phyloP scores from a whole-genome alignment of 2,329 filamentous ascomycete species.

The Phyllosticta ampelicida region DNA sequence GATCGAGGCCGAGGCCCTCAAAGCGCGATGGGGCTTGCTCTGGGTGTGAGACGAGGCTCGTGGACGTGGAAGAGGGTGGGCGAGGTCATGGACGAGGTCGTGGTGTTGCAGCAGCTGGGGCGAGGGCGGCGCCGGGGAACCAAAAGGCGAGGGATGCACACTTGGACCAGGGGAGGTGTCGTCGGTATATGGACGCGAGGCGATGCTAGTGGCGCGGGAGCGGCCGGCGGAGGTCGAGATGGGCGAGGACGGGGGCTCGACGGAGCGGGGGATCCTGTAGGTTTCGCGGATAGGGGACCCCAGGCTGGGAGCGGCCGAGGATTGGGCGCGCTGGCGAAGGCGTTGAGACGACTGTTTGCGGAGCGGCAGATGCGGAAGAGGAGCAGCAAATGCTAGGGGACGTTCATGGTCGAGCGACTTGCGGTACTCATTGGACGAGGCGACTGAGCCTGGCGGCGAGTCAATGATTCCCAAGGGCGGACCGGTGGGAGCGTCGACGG shows the following conservation, averaged over 20 bases:
- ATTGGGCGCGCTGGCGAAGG: constrained; percentile 13
- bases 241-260: constrained; percentile 15
- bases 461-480: constrained; percentile 1
- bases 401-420: constrained; percentile 4
- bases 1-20: constrained; percentile 28
- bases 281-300: constrained; percentile 5
- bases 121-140: constrained; percentile 3
- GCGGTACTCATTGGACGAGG: constrained; percentile 3
- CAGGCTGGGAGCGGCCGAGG: constrained; percentile 6
- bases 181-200: constrained; percentile 7
- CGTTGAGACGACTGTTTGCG: constrained; percentile 25
- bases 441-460: constrained; percentile 1
- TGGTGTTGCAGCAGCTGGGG: not conserved
- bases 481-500: constrained; percentile 1
- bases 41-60: constrained; percentile 19
- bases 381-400: constrained; percentile 11
- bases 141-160: constrained; percentile 7
- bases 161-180: constrained; percentile 1
- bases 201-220: constrained; percentile 12
- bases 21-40: constrained; percentile 3
- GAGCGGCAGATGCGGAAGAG: constrained; percentile 27
- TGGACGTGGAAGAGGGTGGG: constrained; percentile 1
- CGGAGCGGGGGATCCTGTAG: constrained; percentile 7
- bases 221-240: constrained; percentile 20
- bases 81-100: constrained; percentile 2